These are phyloP conservation scores for Echites panduratus DNA, from an alignment of 257 asterid species.

Conservation along the genomic window DNA sequence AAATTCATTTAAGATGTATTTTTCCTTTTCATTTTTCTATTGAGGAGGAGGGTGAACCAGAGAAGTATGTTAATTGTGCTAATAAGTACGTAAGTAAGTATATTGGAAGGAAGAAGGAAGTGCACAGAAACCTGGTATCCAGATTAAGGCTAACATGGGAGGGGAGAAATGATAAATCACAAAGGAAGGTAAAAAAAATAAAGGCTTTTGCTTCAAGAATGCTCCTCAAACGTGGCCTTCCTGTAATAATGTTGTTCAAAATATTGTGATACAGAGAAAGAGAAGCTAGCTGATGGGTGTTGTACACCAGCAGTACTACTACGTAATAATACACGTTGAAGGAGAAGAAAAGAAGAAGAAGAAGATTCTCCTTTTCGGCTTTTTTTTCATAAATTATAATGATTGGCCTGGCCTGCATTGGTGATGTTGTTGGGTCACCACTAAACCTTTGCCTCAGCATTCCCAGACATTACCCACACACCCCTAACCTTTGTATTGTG, in stretches of 20 bases:
- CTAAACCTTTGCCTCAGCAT: slow-evolving; percentile 4
- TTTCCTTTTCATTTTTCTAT: too few species aligned
- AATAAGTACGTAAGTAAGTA: too few species aligned
- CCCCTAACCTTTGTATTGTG: background rate
- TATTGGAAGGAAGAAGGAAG: too few species aligned
- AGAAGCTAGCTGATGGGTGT: too few species aligned
- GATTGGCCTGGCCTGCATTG: background rate
- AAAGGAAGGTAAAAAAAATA: background rate
- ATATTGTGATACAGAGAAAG: background rate
- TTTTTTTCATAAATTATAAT: background rate
- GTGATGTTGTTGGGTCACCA: background rate
- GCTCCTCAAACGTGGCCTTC: slow-evolving; percentile 2
- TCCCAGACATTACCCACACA: background rate
- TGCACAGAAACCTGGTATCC: too few species aligned
- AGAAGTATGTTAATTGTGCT: too few species aligned
- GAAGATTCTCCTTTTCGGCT: background rate
- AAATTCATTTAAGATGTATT: too few species aligned
- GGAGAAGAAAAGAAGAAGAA: too few species aligned
- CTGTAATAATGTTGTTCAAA: slow-evolving; percentile 5
- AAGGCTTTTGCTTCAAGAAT: slow-evolving; percentile 10
- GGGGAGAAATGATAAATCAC: background rate
- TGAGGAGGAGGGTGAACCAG: too few species aligned
- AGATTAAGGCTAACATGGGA: background rate
- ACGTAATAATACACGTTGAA: too few species aligned
- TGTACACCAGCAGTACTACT: too few species aligned